phyloP scores from a whole-genome alignment of 805 yeast genomes.

The Hanseniaspora mollemarum region DNA sequence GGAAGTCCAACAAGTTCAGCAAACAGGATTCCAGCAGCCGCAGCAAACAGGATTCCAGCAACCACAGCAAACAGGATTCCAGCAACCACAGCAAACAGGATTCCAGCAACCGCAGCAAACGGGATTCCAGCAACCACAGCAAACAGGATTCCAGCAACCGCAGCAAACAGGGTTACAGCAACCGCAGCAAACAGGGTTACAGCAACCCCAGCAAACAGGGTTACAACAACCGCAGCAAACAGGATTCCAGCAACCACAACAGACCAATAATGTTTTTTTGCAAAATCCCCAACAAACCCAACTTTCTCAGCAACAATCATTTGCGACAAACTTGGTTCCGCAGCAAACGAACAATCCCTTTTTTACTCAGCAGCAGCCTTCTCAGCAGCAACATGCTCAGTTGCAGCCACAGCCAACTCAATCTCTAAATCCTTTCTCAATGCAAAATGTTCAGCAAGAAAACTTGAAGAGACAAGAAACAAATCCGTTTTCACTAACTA shows the following conservation, averaged over 20 bases:
- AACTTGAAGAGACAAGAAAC: slow-evolving; percentile 19
- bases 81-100: slow-evolving; percentile 17
- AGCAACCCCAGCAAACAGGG: background rate
- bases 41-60: slow-evolving; percentile 4
- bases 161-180: background rate
- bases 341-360: slow-evolving; percentile 14
- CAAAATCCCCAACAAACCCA: slow-evolving; percentile 19
- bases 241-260: background rate
- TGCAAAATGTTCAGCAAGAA: slow-evolving; percentile 24
- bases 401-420: slow-evolving; percentile 26
- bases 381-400: slow-evolving; percentile 17
- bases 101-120: slow-evolving; percentile 18
- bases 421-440: slow-evolving; percentile 33
- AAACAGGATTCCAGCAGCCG: slow-evolving; percentile 11
- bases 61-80: slow-evolving; percentile 10
- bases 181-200: background rate
- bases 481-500: slow-evolving; percentile 18
- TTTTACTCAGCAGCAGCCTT: slow-evolving; percentile 18
- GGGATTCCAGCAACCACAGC: slow-evolving; percentile 18
- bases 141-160: slow-evolving; percentile 17
- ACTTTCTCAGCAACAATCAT: background rate
- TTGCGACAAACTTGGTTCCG: background rate
- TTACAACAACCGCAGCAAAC: background rate
- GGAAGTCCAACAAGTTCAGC: slow-evolving; percentile 23
- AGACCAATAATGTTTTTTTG: slow-evolving; percentile 19